phyloP scores from a whole-genome alignment of 2,329 filamentous ascomycete genomes.

The Fusarium sacchari region DNA sequence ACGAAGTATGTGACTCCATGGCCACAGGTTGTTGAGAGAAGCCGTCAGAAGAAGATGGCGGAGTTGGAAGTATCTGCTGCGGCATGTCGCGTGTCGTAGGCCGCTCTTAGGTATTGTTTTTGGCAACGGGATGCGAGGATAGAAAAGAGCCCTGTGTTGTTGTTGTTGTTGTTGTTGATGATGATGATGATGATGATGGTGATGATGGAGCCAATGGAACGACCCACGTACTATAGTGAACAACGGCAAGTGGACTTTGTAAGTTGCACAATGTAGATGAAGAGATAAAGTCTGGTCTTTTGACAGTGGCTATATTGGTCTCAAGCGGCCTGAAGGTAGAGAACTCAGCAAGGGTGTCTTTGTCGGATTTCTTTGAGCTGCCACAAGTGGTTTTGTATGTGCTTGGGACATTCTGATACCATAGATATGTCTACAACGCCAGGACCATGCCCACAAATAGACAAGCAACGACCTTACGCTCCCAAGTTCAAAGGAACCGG shows the following conservation, averaged over 20 bases:
- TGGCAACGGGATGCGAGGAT: neutral
- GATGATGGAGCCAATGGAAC: slow-evolving; percentile 1
- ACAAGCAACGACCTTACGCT: slow-evolving; percentile 40
- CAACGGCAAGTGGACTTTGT: slow-evolving; percentile 5
- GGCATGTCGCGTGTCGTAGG: slow-evolving; percentile 47
- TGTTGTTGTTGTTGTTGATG: neutral
- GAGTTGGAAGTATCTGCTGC: slow-evolving; percentile 55
- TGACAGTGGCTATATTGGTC: slow-evolving; percentile 37
- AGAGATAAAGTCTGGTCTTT: slow-evolving; percentile 26
- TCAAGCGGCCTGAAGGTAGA: slow-evolving; percentile 28
- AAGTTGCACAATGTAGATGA: slow-evolving; percentile 22
- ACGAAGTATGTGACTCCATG: slow-evolving; percentile 28
- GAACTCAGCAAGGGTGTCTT: slow-evolving; percentile 27
- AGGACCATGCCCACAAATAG: slow-evolving; percentile 43
- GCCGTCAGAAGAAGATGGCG: slow-evolving; percentile 52
- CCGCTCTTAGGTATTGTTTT: neutral
- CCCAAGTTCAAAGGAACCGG: slow-evolving; percentile 33
- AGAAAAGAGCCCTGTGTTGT: neutral
- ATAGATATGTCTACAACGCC: slow-evolving; percentile 31
- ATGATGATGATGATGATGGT: neutral
- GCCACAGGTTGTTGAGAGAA: slow-evolving; percentile 17
- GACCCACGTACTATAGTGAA: neutral
- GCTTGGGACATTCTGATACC: slow-evolving; percentile 27
- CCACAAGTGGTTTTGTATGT: slow-evolving; percentile 33
- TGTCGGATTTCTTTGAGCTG: slow-evolving; percentile 43